These are phyloP conservation scores for Fusarium concolor DNA, from an alignment of 2,329 filamentous ascomycete genomes.

Conservation along the genomic window DNA sequence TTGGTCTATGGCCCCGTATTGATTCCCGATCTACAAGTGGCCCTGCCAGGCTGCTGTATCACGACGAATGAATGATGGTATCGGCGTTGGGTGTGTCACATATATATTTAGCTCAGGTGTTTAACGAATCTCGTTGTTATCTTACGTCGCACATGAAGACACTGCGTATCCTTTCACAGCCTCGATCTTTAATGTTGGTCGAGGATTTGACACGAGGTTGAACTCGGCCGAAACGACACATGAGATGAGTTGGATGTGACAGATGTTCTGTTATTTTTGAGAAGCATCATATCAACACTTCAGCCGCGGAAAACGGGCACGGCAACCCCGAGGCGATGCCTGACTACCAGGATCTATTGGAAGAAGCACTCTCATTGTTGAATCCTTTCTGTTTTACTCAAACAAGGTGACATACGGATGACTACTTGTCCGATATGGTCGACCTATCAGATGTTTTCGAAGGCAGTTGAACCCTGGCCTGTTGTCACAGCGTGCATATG, in stretches of 20 bases:
- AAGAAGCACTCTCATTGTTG: background rate
- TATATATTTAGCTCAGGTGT: constrained; percentile 36
- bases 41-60: constrained; percentile 26
- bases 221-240: constrained; percentile 21
- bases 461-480: constrained; percentile 14
- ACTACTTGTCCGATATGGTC: constrained; percentile 5
- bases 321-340: background rate
- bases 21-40: constrained; percentile 35
- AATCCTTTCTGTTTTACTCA: constrained; percentile 1
- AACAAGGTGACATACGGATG: background rate
- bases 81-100: constrained; percentile 38
- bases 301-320: background rate
- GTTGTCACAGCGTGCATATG: constrained; percentile 32
- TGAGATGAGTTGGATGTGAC: constrained; percentile 1
- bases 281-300: background rate
- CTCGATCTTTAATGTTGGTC: constrained; percentile 3
- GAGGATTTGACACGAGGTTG: constrained; percentile 5
- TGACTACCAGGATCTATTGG: background rate
- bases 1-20: constrained; percentile 27
- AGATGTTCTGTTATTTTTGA: background rate
- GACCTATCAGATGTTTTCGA: constrained; percentile 28
- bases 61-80: constrained; percentile 37
- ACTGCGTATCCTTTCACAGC: constrained; percentile 9
- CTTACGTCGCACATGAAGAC: constrained; percentile 20
- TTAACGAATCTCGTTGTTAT: constrained; percentile 27